A percentile compares a stretch with the other conserved stretches of the same genome.
phyloP scores from a whole-genome alignment of 306 rosid genomes.

The Quercus variabilis region DNA sequence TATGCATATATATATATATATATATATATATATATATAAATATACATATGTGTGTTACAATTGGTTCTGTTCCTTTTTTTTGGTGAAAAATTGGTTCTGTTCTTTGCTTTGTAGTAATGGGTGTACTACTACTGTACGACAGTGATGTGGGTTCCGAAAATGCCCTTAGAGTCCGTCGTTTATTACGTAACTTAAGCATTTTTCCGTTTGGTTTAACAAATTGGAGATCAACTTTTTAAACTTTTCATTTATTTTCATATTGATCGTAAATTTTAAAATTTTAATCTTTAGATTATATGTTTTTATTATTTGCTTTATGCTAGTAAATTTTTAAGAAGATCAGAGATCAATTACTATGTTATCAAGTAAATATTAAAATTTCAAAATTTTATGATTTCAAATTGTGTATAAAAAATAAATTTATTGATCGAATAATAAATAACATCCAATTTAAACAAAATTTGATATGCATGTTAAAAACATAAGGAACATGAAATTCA shows the following conservation, averaged over 20 bases:
- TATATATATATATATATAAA: too few relatives aligned
- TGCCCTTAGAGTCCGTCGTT: neutral
- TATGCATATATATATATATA: too few relatives aligned
- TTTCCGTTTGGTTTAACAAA: too few relatives aligned
- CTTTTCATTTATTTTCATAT: too few relatives aligned
- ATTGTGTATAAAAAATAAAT: too few relatives aligned
- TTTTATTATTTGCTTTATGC: fast-evolving
- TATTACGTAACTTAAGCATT: neutral
- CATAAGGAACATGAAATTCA: fast-evolving
- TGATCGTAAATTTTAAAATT: fast-evolving
- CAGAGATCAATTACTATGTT: fast-evolving
- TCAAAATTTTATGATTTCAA: too few relatives aligned
- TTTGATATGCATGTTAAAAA: too few relatives aligned
- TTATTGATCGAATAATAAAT: too few relatives aligned
- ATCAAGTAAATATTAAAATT: too few relatives aligned
- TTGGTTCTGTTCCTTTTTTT: neutral
- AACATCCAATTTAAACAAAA: too few relatives aligned
- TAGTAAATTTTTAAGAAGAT: fast-evolving
- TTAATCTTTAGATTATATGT: fast-evolving
- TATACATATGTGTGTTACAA: too few relatives aligned
- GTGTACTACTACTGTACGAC: neutral
- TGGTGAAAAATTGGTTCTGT: neutral
- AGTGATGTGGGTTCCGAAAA: neutral
- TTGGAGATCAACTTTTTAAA: fast-evolving
- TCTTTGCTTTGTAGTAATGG: neutral